Base-by-base conservation (phyloP, 495 filamentous ascomycete species). In the Melanomma pulvis-pyrius region DNA sequence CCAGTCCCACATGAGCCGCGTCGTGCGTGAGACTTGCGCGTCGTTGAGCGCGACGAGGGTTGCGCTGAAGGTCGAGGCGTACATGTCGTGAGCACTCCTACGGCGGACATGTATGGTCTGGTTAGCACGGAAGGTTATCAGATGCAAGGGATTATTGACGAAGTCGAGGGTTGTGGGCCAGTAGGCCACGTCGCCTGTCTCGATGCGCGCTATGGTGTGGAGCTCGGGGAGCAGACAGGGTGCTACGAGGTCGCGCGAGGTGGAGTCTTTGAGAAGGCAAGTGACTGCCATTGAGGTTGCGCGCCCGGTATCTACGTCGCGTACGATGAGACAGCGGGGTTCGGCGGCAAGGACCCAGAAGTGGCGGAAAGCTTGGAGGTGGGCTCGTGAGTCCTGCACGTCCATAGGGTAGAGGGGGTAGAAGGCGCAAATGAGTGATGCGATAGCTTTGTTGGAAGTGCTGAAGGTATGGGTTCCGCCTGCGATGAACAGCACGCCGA, bases 311-410 rank as follows among this genome's bases (percentile, higher is more conserved):
- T 91, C 89, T 8, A 93, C 84, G 67, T 98, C 93, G 49, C 91
- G 88, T 8, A 89, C 83, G 3, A 99, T 83, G 4, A 98, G 82
- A 73, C 94, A 98, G 53, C 94, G 87, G 0, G 91, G 85, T 65
- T 98, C 94, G 7, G 92, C 88, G 6, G 96, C 94, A 11, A 99
- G 82, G 15, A 96, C 92, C 94, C 94, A 99, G 73, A 99, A 87
- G 76, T 99, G 94, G 1, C 96, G 88, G 82, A 98, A 96, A 7
- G 94, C 94, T 82, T 99, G 94, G 2, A 98, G 82, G 66, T 99
- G 94, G 26, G 90, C 92, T 72, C 88, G 90, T 73, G 97, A 97
- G 79, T 98, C 94, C 53, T 94, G 87, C 2, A 97, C 89, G 3
- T 86, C 87, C 28, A 86, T 87, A 1, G 94, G 94, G 75, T 93